phyloP scores from a whole-genome alignment of 2,329 filamentous ascomycete genomes.

The Trichoderma afroharzianum region DNA sequence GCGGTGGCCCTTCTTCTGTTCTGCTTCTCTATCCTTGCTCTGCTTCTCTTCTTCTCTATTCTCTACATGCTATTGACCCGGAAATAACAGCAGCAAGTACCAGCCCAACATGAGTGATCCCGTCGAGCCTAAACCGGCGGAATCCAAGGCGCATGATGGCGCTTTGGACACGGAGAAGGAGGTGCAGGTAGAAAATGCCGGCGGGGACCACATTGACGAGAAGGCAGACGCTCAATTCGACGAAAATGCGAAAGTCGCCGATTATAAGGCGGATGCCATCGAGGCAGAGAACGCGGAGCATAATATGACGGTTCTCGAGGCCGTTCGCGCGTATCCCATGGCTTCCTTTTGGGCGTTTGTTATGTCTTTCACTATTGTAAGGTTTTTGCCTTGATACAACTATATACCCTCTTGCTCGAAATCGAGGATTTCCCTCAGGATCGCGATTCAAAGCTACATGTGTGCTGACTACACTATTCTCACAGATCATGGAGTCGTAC shows the following conservation, averaged over 20 bases:
- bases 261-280: slow-evolving; percentile 2
- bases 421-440: neutral
- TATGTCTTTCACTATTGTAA: slow-evolving; percentile 1
- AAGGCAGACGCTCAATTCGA: neutral
- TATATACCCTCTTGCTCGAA: neutral
- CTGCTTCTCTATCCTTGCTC: neutral
- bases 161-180: neutral
- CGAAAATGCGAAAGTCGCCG: neutral
- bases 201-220: neutral
- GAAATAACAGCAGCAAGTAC: neutral
- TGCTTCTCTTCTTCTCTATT: neutral
- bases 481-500: slow-evolving; percentile 2
- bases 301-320: slow-evolving; percentile 3
- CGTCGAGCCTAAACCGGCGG: neutral
- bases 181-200: neutral
- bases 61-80: neutral
- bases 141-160: neutral
- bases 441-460: neutral
- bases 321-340: neutral
- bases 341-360: neutral
- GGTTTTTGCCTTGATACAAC: neutral
- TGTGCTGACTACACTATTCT: neutral
- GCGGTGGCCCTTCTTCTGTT: neutral
- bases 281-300: slow-evolving; percentile 1
- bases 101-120: neutral